Percentiles rank a stretch among this genome's conserved stretches.
phyloP scores from a whole-genome alignment of 805 yeast species.

The Blastobotrys parvus region DNA sequence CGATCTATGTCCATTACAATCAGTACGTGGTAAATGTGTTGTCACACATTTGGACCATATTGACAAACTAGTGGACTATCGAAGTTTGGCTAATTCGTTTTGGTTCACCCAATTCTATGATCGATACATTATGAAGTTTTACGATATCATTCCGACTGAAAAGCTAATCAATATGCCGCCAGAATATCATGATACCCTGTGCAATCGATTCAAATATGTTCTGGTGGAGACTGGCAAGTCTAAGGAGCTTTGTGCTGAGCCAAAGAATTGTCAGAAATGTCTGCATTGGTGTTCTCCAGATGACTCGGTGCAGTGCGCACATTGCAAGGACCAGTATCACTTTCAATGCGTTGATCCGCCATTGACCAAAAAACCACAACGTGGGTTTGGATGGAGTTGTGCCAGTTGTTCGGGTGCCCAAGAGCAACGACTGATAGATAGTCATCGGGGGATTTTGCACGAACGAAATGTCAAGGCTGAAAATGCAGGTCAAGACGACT shows the following conservation, averaged over 20 bases:
- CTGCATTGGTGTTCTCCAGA: conserved; percentile 73
- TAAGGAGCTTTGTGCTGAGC: conserved; percentile 52
- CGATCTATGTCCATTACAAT: conserved; percentile 67
- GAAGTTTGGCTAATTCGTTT: conserved; percentile 57
- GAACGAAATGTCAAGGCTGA: not conserved
- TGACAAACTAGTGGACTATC: conserved; percentile 46
- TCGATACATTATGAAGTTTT: conserved; percentile 73
- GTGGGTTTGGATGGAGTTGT: conserved; percentile 90
- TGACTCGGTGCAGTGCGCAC: conserved; percentile 75
- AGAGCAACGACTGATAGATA: conserved; percentile 18
- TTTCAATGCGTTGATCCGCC: conserved; percentile 86
- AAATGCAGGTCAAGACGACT: conserved; percentile 2
- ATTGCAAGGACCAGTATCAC: conserved; percentile 63
- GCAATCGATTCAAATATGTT: conserved; percentile 61
- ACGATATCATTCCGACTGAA: conserved; percentile 64
- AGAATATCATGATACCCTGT: conserved; percentile 52
- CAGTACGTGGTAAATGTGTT: conserved; percentile 65
- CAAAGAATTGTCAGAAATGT: conserved; percentile 67
- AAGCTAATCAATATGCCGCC: conserved; percentile 48
- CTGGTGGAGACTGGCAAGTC: conserved; percentile 66
- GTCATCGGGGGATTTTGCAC: conserved; percentile 15
- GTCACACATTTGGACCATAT: conserved; percentile 67
- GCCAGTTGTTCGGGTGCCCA: conserved; percentile 48
- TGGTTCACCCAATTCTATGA: conserved; percentile 84
- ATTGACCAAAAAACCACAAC: conserved; percentile 61